Conservation (phyloP, 768 basidiomycete species). For the Rhodosporidiobolus sp. region DNA sequence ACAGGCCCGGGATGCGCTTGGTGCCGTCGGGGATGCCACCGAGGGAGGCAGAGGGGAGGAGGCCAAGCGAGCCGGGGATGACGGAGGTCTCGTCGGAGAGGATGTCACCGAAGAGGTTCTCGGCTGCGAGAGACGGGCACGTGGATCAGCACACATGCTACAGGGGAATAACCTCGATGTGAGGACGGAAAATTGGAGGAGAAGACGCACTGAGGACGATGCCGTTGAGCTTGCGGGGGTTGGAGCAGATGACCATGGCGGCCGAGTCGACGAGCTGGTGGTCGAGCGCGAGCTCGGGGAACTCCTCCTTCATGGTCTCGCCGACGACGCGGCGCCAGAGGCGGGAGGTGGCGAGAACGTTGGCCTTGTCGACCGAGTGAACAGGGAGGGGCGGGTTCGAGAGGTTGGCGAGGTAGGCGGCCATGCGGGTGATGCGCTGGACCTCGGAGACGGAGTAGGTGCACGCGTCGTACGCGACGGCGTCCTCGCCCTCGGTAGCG, state of each 20-base stretch:
- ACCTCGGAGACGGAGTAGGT: constrained; percentile 88
- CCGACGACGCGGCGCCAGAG: constrained; percentile 92
- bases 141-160: neutral
- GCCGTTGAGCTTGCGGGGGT: constrained; percentile 88
- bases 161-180: neutral
- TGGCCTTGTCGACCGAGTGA: constrained; percentile 96
- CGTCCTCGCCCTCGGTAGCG: constrained; percentile 52
- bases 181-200: constrained; percentile 9
- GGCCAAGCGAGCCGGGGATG: constrained; percentile 93
- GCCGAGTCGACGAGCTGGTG: constrained; percentile 95
- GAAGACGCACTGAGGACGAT: constrained; percentile 77
- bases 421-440: constrained; percentile 89
- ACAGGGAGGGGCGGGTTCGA: constrained; percentile 79
- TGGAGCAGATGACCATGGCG: constrained; percentile 88
- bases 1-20: constrained; percentile 78
- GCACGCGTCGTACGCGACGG: constrained; percentile 86
- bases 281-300: constrained; percentile 78
- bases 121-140: constrained; percentile 31
- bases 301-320: constrained; percentile 77
- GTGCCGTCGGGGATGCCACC: constrained; percentile 68
- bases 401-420: constrained; percentile 82
- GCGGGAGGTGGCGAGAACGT: constrained; percentile 90
- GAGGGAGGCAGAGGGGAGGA: constrained; percentile 92
- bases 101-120: constrained; percentile 47
- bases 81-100: constrained; percentile 95